Evolutionary conservation across 176 grass and related monocot genomes (phyloP), one percentile per base, ranked within the genome.

Genomic region (Hordeum marinum): DNA sequence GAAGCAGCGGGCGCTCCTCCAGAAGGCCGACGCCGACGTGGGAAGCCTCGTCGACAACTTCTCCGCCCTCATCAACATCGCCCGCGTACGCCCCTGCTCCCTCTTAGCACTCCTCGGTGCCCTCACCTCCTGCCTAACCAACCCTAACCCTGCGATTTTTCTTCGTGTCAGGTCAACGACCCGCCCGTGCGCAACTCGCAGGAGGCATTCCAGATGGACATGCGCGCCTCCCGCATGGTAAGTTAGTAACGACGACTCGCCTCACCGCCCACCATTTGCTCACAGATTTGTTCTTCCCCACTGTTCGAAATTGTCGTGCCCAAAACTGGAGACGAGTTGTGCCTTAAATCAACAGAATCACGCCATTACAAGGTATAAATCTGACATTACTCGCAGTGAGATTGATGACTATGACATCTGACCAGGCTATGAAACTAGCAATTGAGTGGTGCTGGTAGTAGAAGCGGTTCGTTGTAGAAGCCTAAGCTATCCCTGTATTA

Each of bases 131-230:
- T 9, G 8, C 25, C 61, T 57, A 61, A 20, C 58, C 41, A 78
- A 15, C 72, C 69, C 34, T 80, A 75, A 17, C 68, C 61, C 32
- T 13, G 32, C 5, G 29, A 0, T 61, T 31, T 25, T 7, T 3
- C 63, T 43, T 83, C 34, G 3, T 17, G 37, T 26, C 86, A 98
- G 96, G 93, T 98, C 59, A 95, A 81, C 77, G 96, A 98, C 9
- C 89, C 91, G 24, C 93, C 96, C 17, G 89, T 95, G 52, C 91
- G 91, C 17, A 95, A 98, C 89, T 89, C 96, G 20, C 88, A 95
- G 90, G 92, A 94, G 80, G 87, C 84, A 20, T 94, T 94, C 57
- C 90, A 92, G 88, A 94, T 92, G 93, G 93, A 92, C 79, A 92
- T 92, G 43, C 88, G 85, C 7, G 88, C 90, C 31, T 24, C 85